Percentiles rank a stretch among this genome's conserved stretches.
Evolutionary conservation across 1,139 yeast species (phyloP).

Genomic region (Blastobotrys petasosporus): DNA sequence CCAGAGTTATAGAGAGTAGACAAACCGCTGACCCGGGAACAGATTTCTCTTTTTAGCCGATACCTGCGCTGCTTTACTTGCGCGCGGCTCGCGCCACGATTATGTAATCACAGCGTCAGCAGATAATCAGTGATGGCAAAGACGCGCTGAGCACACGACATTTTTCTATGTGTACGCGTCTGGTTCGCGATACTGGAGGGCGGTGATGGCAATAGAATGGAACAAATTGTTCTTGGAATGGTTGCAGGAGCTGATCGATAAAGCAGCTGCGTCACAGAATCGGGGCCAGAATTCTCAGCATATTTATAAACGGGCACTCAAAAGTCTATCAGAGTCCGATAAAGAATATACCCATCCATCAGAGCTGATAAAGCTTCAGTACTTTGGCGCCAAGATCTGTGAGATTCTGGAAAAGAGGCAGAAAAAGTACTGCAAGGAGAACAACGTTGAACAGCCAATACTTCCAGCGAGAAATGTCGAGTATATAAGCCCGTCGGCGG

Average conservation of each 20-base stretch:
- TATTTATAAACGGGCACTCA: slow-evolving; percentile 46
- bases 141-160: too few species aligned
- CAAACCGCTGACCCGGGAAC: too few species aligned
- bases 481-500: slow-evolving; percentile 10
- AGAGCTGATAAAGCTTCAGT: slow-evolving; percentile 47
- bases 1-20: too few species aligned
- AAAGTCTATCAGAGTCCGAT: slow-evolving; percentile 41
- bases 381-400: slow-evolving; percentile 60
- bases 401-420: slow-evolving; percentile 40
- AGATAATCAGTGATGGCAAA: too few species aligned
- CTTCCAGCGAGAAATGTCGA: slow-evolving; percentile 12
- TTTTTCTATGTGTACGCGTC: too few species aligned
- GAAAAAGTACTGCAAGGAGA: slow-evolving; percentile 42
- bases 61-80: background rate
- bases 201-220: slow-evolving; percentile 16
- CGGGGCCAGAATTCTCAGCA: slow-evolving; percentile 26
- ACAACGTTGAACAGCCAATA: slow-evolving; percentile 40
- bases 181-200: too few species aligned
- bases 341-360: slow-evolving; percentile 44
- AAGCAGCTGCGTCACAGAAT: slow-evolving; percentile 38
- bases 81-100: background rate
- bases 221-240: slow-evolving; percentile 44
- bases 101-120: too few species aligned
- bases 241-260: slow-evolving; percentile 47
- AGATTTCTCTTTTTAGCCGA: background rate